Conservation (phyloP, 1,284 basidiomycete species). For the Cutaneotrichosporon cyanovorans region DNA sequence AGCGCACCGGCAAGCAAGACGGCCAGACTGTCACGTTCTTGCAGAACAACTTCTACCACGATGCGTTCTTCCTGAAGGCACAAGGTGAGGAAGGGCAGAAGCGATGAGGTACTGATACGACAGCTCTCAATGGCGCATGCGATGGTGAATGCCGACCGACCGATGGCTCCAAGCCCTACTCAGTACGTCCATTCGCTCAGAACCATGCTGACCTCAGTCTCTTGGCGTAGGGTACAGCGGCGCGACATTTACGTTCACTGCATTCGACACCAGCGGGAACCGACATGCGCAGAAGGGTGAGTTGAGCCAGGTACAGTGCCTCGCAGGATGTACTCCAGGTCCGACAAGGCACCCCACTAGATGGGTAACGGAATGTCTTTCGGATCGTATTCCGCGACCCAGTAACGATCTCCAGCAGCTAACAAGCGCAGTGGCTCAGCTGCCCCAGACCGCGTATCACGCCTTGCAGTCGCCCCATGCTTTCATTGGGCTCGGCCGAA, state of each 20-base stretch:
- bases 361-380: too few relatives aligned
- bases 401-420: too few relatives aligned
- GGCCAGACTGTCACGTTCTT: constrained; percentile 61
- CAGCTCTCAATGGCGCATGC: constrained; percentile 90
- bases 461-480: constrained; percentile 83
- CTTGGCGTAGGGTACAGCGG: constrained; percentile 91
- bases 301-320: constrained; percentile 12
- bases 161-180: constrained; percentile 59
- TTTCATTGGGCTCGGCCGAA: constrained; percentile 93
- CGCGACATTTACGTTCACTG: constrained; percentile 94
- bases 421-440: constrained; percentile 63
- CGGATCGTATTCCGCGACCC: too few relatives aligned
- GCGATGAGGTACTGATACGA: background rate
- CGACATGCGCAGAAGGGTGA: constrained; percentile 82
- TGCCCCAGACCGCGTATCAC: constrained; percentile 86
- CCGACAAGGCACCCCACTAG: too few relatives aligned
- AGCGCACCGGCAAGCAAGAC: constrained; percentile 61
- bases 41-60: constrained; percentile 97
- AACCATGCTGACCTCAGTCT: constrained; percentile 52
- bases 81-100: constrained; percentile 56
- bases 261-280: constrained; percentile 83
- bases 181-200: constrained; percentile 50
- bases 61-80: constrained; percentile 97
- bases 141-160: constrained; percentile 62
- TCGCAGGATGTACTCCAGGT: too few relatives aligned